Evolutionary conservation across 2,329 filamentous ascomycete species (phyloP), one percentile per base, ranked within the genome.

Genomic region (Trichoderma sp.): DNA sequence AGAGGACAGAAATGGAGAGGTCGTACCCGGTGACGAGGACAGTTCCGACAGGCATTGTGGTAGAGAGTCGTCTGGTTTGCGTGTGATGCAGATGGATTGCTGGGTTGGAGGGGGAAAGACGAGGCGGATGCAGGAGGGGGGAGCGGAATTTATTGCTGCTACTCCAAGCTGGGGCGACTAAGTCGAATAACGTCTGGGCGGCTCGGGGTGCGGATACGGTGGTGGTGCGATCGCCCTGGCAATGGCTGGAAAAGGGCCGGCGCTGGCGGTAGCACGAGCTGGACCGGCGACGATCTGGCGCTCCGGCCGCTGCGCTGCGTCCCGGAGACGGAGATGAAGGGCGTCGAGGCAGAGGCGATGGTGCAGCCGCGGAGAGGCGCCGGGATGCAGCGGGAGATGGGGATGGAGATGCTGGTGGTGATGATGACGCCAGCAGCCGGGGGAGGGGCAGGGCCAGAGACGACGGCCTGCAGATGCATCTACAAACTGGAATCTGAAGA

Each of bases 21-120:
- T n/a, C 72, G 72, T 88, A 97, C 93, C 93, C 93, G 74, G 93
- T 93, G 76, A 97, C 88, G 74, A 97, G 86, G 76, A 97, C 92
- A 68, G 93, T 95, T 82, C 92, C 92, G 71, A 91, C 85, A 77
- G 89, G 80, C 92, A 96, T 96, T 69, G 69, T 81, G 71, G 67
- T 28, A 39, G 65, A 44, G 26, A 17, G 24, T 9, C 65, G 60
- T 48, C 26, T 64, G 30, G 52, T 24, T 17, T 24, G 43, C 12
- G 39, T 52, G 47, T 41, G 61, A 68, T 39, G 34, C 34, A 39
- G 34, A 39, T 4, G 45, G 19, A 62, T 21, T 14, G 34, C 34
- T 19, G 44, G 14, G 55, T 43, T 44, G 17, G 50, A 39, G 48
- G 26, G 26, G 28, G 26, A 21, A 48, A 26, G n/a, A 28, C 7